Evolutionary conservation across 148 eudicot genomes (phyloP), one percentile per base, ranked within the genome.

Genomic region (Bassia scoparia): DNA sequence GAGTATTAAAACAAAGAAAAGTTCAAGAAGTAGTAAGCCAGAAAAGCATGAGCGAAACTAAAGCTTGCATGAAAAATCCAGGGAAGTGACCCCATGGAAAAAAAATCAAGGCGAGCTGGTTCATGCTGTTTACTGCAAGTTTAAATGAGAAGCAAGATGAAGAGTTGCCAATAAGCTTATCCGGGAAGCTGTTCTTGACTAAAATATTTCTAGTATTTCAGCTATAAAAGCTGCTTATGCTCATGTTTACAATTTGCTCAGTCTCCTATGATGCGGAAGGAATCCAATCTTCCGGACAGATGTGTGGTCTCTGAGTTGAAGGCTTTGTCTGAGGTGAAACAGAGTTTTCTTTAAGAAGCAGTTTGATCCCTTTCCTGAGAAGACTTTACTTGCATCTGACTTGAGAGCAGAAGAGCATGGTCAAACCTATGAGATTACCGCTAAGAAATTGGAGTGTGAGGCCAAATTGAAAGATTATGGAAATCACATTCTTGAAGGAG

Each of bases 161-260:
- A 63, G 83, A 84, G 78, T 64, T 62, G 68, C 68, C 21, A 72
- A 80, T 14, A 75, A 74, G 62, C 66, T 72, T 15, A 84, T 82
- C 10, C 69, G 64, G 16, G 93, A 89, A 78, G 92, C 97, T 71
- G 85, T 96, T 37, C 78, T 96, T 41, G 97, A 92, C 0, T 87
- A 86, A 67, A 53, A 86, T 26, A 92, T 96, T 76, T 89, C 99
- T 8, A 82, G 83, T 74, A 70, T 96, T 74, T 96, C 99, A 34
- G 44, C 89, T 4, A 74, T 88, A 34, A 96, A 96, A 83, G 93
- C 99, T 34, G 88, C 94, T 0, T 96, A 96, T 82, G 92, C 91
- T 1, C 84, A 88, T n/a, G n/a, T 38, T 62, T 96, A 85, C 99
- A 96, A 67, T 81, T 80, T 71, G 83, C 92, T 61, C 96, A 92